Evolutionary conservation across 1,284 basidiomycete species (phyloP), one percentile per base, ranked within the genome.

Genomic region (Rhizopogon hawkerae): DNA sequence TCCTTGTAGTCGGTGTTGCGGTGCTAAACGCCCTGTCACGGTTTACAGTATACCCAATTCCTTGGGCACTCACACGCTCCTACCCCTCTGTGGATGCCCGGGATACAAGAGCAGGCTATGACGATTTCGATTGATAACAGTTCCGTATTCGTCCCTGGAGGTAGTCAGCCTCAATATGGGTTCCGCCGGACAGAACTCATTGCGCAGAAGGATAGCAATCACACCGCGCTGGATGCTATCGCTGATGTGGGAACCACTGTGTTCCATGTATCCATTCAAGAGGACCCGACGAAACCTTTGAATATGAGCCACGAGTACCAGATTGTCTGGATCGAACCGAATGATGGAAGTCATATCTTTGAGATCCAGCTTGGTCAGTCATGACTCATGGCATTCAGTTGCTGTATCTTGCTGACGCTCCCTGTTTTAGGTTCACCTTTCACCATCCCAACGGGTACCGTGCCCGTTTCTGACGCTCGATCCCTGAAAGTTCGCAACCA

Each of bases 111-210:
- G 51, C 77, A 81, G 58, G 64, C 69, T 0, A 63, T 81, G 37
- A 69, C 69, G 24, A 66, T 78, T 41, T 69, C 73, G 5, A 78
- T 81, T 48, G 78, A 81, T 61, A 78, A 79, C 59, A 71, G 68
- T 43, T 81, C 79, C 13, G 63, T 81, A 35, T 82, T 82, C 57
- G 57, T 72, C n/a, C 78, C 79, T 0, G 79, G 79, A 1, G 65
- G 72, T 8, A 63, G 63, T 1, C 76, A 79, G 58, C 74, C 77
- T 3, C 79, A 82, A 59, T 64, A 62, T 38, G 79, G 79, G 7
- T 82, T 81, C 65, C 70, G 78, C 18, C 71, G 79, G 35, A 79
- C 78, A 0, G 79, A 82, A 48, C 61, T 81, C 45, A 77, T 82
- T 45, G 77, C 78, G 1, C 71, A 76, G 51, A 61, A 57, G 24